A percentile compares a stretch with the other conserved stretches of the same genome.
These are phyloP conservation scores for Clarkia xantiana DNA, from an alignment of 345 rosid species.

Conservation along the genomic window DNA sequence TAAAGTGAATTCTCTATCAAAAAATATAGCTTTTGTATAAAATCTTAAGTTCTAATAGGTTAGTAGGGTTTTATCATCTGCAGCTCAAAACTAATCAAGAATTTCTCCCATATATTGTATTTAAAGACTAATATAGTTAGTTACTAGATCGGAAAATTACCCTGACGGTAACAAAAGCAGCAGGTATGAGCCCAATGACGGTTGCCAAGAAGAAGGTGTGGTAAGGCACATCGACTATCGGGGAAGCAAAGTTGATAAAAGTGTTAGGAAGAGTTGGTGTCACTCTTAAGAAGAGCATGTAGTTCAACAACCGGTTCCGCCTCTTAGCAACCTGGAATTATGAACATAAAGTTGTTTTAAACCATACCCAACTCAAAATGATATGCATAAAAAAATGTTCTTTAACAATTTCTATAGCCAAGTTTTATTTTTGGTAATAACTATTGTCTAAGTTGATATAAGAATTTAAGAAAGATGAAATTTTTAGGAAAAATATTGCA, in stretches of 20 bases:
- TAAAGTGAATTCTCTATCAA: too few species aligned
- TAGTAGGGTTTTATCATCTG: too few species aligned
- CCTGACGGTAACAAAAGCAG: slow-evolving; percentile 86
- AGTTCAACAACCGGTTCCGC: slow-evolving; percentile 53
- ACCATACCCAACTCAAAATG: neutral
- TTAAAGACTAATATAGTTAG: too few species aligned
- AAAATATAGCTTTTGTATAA: too few species aligned
- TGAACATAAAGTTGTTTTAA: slow-evolving; percentile 4
- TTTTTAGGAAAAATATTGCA: neutral
- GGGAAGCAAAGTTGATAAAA: slow-evolving; percentile 87
- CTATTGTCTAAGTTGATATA: too few species aligned
- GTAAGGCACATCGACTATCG: slow-evolving; percentile 77
- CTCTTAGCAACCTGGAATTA: slow-evolving; percentile 60
- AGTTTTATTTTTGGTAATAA: too few species aligned
- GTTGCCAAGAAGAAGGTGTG: slow-evolving; percentile 79
- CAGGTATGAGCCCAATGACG: slow-evolving; percentile 75
- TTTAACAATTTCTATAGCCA: too few species aligned
- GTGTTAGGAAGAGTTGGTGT: slow-evolving; percentile 92
- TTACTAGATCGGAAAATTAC: slow-evolving; percentile 14
- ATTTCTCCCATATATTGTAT: too few species aligned
- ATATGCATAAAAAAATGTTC: too few species aligned
- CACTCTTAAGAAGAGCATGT: slow-evolving; percentile 79
- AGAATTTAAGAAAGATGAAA: too few species aligned
- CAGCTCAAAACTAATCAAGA: neutral
- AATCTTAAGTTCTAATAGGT: too few species aligned